Percentiles rank a stretch among this genome's conserved stretches.
These are phyloP conservation scores for Tripterygium wilfordii DNA, from an alignment of 177 flowering plant species.

Conservation along the genomic window DNA sequence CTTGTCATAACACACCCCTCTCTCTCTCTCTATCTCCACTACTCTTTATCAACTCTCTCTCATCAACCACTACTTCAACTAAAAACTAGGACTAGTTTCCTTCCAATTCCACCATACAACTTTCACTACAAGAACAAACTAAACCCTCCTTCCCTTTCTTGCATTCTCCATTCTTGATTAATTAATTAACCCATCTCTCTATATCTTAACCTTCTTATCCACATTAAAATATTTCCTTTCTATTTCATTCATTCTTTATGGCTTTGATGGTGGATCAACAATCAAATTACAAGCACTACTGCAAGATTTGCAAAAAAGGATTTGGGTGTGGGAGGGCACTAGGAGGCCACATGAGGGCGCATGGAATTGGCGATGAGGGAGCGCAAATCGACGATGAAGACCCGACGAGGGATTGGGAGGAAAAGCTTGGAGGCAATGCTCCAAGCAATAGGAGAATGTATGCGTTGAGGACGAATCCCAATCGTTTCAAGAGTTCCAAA, in stretches of 20 bases:
- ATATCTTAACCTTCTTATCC: not conserved
- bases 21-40: too few species aligned
- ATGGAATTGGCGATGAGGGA: slow-evolving; percentile 73
- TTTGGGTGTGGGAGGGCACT: slow-evolving; percentile 91
- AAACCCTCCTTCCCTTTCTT: slow-evolving; percentile 6
- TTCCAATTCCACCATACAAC: slow-evolving; percentile 47
- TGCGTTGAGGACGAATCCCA: slow-evolving; percentile 73
- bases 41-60: slow-evolving; percentile 17
- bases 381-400: slow-evolving; percentile 62
- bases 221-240: not conserved
- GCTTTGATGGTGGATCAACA: slow-evolving; percentile 52
- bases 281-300: slow-evolving; percentile 59
- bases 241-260: too few species aligned
- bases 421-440: slow-evolving; percentile 27
- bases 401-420: slow-evolving; percentile 59
- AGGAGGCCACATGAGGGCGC: slow-evolving; percentile 99
- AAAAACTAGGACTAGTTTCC: slow-evolving; percentile 45
- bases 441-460: slow-evolving; percentile 60
- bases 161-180: not conserved
- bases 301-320: slow-evolving; percentile 88
- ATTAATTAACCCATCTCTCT: too few species aligned
- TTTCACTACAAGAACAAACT: slow-evolving; percentile 37
- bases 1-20: slow-evolving; percentile 40
- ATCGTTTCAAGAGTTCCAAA: slow-evolving; percentile 55
- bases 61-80: slow-evolving; percentile 50